phyloP scores from a whole-genome alignment of 768 basidiomycete species.

The Calvatia gigantea region DNA sequence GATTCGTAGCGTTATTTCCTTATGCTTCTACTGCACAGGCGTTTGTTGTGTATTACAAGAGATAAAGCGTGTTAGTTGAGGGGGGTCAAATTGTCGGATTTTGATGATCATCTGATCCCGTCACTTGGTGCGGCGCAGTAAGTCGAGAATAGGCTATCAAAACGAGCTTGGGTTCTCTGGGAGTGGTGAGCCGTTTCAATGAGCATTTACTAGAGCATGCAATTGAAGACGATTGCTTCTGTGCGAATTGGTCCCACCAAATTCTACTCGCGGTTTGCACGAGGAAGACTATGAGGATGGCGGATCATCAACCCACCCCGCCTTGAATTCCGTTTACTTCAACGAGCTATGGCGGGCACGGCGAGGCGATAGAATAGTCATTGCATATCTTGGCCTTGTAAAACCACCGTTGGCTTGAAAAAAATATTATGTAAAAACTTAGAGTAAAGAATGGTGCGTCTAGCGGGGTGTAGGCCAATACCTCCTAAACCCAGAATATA shows the following conservation, averaged over 20 bases:
- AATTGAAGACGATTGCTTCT: constrained; percentile 6
- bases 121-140: neutral
- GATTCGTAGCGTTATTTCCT: neutral
- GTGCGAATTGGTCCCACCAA: constrained; percentile 1
- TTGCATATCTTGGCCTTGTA: neutral
- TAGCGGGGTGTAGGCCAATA: neutral
- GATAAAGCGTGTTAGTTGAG: neutral
- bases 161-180: neutral
- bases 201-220: constrained; percentile 2
- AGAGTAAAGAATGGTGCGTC: neutral
- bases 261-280: constrained; percentile 9
- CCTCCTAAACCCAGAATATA: neutral
- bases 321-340: neutral
- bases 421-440: neutral
- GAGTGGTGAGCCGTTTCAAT: neutral
- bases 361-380: neutral
- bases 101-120: constrained; percentile 3
- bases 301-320: neutral
- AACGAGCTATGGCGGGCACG: neutral
- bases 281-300: constrained; percentile 9
- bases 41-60: neutral
- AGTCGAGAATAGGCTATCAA: neutral
- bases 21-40: neutral
- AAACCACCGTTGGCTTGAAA: neutral
- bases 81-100: neutral